These are phyloP conservation scores for Starmerella sp. DNA, from an alignment of 805 yeast genomes.

Conservation along the genomic window DNA sequence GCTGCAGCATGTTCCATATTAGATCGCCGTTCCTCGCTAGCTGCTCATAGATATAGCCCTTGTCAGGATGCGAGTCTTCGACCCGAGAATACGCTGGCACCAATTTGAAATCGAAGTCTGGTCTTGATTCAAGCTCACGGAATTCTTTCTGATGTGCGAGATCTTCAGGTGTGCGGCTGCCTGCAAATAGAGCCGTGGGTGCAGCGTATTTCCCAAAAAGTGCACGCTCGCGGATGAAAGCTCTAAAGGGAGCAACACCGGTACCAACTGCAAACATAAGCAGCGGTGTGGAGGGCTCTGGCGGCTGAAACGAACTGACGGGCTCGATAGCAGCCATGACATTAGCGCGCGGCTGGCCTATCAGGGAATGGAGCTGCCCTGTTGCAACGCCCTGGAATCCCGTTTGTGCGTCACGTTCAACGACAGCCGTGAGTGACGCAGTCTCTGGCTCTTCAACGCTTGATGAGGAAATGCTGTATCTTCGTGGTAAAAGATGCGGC, in stretches of 20 bases:
- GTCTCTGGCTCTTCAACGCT: constrained; percentile 53
- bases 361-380: constrained; percentile 8
- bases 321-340: constrained; percentile 33
- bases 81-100: constrained; percentile 18
- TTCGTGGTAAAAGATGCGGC: constrained; percentile 65
- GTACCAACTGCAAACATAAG: constrained; percentile 84
- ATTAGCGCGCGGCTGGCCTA: background rate
- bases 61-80: background rate
- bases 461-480: constrained; percentile 76
- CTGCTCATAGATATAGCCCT: constrained; percentile 13
- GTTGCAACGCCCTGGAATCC: constrained; percentile 22
- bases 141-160: constrained; percentile 16
- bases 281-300: constrained; percentile 57
- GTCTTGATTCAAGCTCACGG: background rate
- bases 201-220: constrained; percentile 23
- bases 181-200: constrained; percentile 15
- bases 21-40: constrained; percentile 7
- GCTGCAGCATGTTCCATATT: constrained; percentile 11
- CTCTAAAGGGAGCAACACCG: constrained; percentile 84
- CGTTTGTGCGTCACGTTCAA: constrained; percentile 35
- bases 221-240: constrained; percentile 67
- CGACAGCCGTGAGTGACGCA: constrained; percentile 67
- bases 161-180: constrained; percentile 16
- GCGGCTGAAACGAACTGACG: constrained; percentile 65
- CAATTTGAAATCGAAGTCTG: constrained; percentile 3